Conservation (phyloP, 805 yeast genomes). For the Metschnikowia dekortorum region DNA sequence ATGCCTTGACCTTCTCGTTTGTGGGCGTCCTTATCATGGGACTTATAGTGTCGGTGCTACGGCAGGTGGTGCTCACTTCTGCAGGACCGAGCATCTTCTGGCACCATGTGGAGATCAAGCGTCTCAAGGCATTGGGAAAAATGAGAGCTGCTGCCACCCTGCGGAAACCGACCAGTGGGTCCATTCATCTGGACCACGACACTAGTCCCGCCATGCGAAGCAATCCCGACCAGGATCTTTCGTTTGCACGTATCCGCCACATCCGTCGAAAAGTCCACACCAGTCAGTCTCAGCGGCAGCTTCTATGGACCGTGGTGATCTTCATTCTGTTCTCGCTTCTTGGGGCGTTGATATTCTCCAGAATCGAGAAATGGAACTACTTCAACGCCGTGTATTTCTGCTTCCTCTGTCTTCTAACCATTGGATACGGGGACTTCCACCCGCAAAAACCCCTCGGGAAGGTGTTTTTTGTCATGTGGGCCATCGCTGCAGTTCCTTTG, state of each 20-base stretch:
- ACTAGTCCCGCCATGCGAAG: neutral
- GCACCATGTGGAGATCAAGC: conserved; percentile 54
- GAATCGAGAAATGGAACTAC: conserved; percentile 67
- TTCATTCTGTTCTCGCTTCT: conserved; percentile 63
- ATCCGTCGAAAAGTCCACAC: conserved; percentile 41
- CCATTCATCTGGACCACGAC: too few species aligned
- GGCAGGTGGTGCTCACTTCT: conserved; percentile 58
- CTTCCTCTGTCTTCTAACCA: conserved; percentile 68
- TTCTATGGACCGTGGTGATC: conserved; percentile 35
- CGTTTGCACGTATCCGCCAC: conserved; percentile 54
- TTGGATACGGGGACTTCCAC: conserved; percentile 78
- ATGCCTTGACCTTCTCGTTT: conserved; percentile 59
- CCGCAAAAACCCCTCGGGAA: conserved; percentile 65
- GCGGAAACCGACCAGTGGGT: too few species aligned
- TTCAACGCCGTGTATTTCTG: conserved; percentile 73
- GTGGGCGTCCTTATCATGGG: conserved; percentile 73
- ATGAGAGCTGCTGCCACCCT: neutral
- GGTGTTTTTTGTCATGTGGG: conserved; percentile 75
- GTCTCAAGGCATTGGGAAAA: conserved; percentile 33
- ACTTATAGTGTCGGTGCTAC: conserved; percentile 63
- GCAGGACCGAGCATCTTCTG: conserved; percentile 62
- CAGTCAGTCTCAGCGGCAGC: conserved; percentile 36
- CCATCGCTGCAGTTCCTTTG: conserved; percentile 75
- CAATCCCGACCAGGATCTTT: conserved; percentile 14
- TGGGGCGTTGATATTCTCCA: conserved; percentile 64